Base-by-base conservation (phyloP, 306 rosid genomes). In the Luffa aegyptiaca region DNA sequence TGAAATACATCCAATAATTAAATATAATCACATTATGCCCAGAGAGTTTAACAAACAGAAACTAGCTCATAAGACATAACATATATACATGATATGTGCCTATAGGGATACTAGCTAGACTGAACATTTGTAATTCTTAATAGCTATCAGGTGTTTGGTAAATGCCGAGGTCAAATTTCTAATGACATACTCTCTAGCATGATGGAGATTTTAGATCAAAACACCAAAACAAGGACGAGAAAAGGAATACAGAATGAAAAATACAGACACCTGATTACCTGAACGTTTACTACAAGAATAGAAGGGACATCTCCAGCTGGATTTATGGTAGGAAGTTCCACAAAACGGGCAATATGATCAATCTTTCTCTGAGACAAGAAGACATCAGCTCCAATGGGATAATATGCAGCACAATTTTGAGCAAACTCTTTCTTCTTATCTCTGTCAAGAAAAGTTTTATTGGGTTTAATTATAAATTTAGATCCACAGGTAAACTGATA, bases 341-440 rank as follows among this genome's bases (percentile, higher is more conserved):
- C 88, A 82, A 88, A 93, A n/a, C 99, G 97, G 76, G 97, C 91
- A 83, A 95, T 86, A 62, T 95, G 99, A 83, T 93, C 97, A 88
- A 95, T 83, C 84, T 91, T 95, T 63, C 92, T 89, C 0, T 72
- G 89, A 72, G 96, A 95, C 73, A 89, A 39, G 83, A 95, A 95
- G 77, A 95, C 80, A 78, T 95, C 99, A 45, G 89, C 96, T 1
- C 96, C 97, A 1, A 95, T 81, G 77, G 99, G 97, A 86, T 88
- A 83, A 84, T 84, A 95, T 48, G 99, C 99, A 73, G 97, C 96
- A 21, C 83, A 73, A 58, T 76, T 83, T 36, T 93, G 88, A 83
- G 99, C 97, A 77, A 77, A 83, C 0, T 93, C 99, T 86, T 95
- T 95, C 93, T 91, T 95, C 86, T 95, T 95, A 82, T 95, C 99